Conservation (phyloP, 2,329 filamentous ascomycete genomes). For the Immersiporthe knoxdaviesiana region DNA sequence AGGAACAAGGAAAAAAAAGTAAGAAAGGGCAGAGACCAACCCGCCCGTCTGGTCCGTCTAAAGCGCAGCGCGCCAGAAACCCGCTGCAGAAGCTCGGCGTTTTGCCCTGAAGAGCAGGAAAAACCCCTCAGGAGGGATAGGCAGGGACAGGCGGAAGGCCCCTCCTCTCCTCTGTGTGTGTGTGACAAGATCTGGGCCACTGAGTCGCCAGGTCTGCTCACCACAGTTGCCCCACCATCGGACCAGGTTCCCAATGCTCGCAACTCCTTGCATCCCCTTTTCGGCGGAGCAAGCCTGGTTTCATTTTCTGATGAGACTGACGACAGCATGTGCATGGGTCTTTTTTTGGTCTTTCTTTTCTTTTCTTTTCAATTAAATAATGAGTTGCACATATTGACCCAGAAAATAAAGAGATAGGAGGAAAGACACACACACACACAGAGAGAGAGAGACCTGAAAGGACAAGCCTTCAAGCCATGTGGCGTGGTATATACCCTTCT, state of each 20-base stretch:
- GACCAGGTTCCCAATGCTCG: slow-evolving; percentile 5
- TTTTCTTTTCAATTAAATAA: not conserved
- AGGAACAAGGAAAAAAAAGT: not conserved
- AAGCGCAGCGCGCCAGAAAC: not conserved
- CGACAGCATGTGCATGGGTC: not conserved
- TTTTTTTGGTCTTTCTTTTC: not conserved
- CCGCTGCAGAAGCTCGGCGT: slow-evolving; percentile 1
- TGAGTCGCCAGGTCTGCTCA: slow-evolving; percentile 6
- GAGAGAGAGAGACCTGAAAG: too few species aligned
- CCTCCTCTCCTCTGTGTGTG: too few species aligned
- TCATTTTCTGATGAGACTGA: not conserved
- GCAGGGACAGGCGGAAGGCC: not conserved
- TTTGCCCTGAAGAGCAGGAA: slow-evolving; percentile 10
- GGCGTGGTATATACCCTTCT: not conserved
- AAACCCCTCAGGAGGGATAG: not conserved
- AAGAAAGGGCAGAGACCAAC: not conserved
- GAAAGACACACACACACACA: not conserved
- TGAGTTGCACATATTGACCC: not conserved
- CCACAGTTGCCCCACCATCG: slow-evolving; percentile 7
- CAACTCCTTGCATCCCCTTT: slow-evolving; percentile 12
- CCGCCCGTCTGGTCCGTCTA: not conserved
- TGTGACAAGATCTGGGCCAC: slow-evolving; percentile 1
- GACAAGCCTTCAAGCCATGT: slow-evolving; percentile 5
- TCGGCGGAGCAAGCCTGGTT: slow-evolving; percentile 3
- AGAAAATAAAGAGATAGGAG: not conserved